Base-by-base conservation (phyloP, 129 eudicot species). In the Flaveria trinervia region DNA sequence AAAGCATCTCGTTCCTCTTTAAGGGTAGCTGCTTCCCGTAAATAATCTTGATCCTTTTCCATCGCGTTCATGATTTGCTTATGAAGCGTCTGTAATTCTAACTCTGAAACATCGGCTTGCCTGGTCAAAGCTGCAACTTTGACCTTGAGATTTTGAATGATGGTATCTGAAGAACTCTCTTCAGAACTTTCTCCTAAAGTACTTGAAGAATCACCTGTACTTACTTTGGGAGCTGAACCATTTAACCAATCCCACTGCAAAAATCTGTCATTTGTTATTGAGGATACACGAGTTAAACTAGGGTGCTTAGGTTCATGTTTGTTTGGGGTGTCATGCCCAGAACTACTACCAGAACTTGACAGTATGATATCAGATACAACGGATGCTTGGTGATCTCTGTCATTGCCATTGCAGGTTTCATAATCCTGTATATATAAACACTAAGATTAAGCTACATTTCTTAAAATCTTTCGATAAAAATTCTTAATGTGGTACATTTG, bases 1-100 rank as follows among this genome's bases (percentile, higher is more conserved):
- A 85, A 71, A 52, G 72, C 81, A 67, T 92, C 86, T 72, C 92
- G 77, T 73, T 94, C 97, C 79, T 91, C 90, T 56, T 81, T 89
- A 80, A 89, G 74, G 71, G 59, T 77, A 77, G 39, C 81, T 26
- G 89, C 73, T 80, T 94, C 96, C 81, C 69, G 81, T 56, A 82
- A 81, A 51, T 91, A 85, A 81, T 89, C 94, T 30, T 88, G 90
- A 43, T 87, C 85, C 72, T 84, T 89, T 82, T 89, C 86, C 76
- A 85, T 85, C 82, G 91, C 97, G 77, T 92, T 91, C 76, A 88
- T 88, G 52, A 91, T 85, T 76, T 83, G 89, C 79, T 89, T 94
- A 25, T 94, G 86, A 15, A 94, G 90, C 9, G 96, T 81, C 68
- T 89, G 94, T 56, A 94, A 67, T 79, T 94, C 99, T 65, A 94